Base-by-base conservation (phyloP, 2,329 filamentous ascomycete species). In the Xylariales sp. region DNA sequence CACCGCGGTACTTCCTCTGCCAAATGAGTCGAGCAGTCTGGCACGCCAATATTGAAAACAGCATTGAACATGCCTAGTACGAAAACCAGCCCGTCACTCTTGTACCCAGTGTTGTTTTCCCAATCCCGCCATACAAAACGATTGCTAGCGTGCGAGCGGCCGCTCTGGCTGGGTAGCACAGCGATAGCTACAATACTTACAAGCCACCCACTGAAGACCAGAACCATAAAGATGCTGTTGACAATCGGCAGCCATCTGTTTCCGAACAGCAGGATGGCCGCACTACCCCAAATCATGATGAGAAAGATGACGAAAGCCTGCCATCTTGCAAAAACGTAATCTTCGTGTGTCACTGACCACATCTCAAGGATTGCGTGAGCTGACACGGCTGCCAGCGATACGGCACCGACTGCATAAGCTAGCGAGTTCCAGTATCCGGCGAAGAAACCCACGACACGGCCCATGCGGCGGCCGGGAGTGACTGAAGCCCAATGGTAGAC, bases 11-110 rank as follows among this genome's bases (percentile, higher is more conserved):
- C 80, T 56, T 84, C 81, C 56, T 86, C 80, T 0, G 78, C 75
- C 28, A 84, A 56, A 53, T 85, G 82, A 2, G 76, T 76, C 1
- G 79, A 74, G 36, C 78, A 76, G 53, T 86, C 82, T 1, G 80
- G 76, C 1, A 78, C 76, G 5, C 82, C 83, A 8, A 86, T 76
- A 32, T 76, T 75, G 54, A 78, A 87, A 3, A 82, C 82, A 9
- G 81, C 83, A 51, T 87, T 87, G 12, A 45, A 25, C 48, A 50
- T 50, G 31, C 46, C 46, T 3, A 38, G 19, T 9, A 45, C 34
- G 33, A 69, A 69, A 2, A 68, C 64, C 40, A 70, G 64, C 0
- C 64, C 65, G 24, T 66, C 49, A 0, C 73, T 37, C 70, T 59
- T 57, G 31, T 68, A 69, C n/a, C 66, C 66, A 32, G 65, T 61